Percentiles rank a stretch among this genome's conserved stretches.
Evolutionary conservation across 345 rosid genomes (phyloP).

Genomic region (Euphorbia pulcherrima): DNA sequence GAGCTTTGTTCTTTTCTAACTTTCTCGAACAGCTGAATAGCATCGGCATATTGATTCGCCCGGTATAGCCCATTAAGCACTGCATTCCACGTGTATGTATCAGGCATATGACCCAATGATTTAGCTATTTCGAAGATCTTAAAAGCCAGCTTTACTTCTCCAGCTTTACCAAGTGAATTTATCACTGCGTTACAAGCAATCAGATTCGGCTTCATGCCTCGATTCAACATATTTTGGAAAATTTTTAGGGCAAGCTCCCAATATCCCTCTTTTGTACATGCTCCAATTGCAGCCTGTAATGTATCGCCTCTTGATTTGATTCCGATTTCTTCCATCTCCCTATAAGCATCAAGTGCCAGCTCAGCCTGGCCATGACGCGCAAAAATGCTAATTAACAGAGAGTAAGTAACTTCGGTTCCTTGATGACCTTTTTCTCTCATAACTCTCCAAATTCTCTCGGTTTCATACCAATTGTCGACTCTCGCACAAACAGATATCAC

Average conservation of each 20-base stretch:
- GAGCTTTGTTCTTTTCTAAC: constrained; percentile 35
- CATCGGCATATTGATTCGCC: constrained; percentile 50
- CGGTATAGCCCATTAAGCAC: constrained; percentile 55
- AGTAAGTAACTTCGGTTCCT: constrained; percentile 62
- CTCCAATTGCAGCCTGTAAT: constrained; percentile 55
- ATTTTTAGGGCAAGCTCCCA: constrained; percentile 53
- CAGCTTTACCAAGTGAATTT: constrained; percentile 63
- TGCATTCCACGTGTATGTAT: constrained; percentile 77
- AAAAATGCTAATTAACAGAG: constrained; percentile 61
- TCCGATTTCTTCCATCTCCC: constrained; percentile 54
- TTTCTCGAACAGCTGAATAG: constrained; percentile 61
- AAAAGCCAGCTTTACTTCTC: constrained; percentile 54
- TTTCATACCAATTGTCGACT: constrained; percentile 44
- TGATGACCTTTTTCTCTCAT: constrained; percentile 51
- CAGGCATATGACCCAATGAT: constrained; percentile 55
- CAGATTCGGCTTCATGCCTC: constrained; percentile 49
- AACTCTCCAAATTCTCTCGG: constrained; percentile 59
- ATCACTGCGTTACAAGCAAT: constrained; percentile 67
- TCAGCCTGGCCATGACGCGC: constrained; percentile 56
- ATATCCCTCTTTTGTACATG: constrained; percentile 55
- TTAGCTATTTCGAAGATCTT: constrained; percentile 43
- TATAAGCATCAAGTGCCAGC: constrained; percentile 64
- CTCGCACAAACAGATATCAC: constrained; percentile 62
- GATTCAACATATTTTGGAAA: constrained; percentile 50
- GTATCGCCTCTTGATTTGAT: constrained; percentile 48